Percentiles rank a stretch among this genome's conserved stretches.
phyloP scores from a whole-genome alignment of 2,329 filamentous ascomycete species.

The Bipolaris gigantea region DNA sequence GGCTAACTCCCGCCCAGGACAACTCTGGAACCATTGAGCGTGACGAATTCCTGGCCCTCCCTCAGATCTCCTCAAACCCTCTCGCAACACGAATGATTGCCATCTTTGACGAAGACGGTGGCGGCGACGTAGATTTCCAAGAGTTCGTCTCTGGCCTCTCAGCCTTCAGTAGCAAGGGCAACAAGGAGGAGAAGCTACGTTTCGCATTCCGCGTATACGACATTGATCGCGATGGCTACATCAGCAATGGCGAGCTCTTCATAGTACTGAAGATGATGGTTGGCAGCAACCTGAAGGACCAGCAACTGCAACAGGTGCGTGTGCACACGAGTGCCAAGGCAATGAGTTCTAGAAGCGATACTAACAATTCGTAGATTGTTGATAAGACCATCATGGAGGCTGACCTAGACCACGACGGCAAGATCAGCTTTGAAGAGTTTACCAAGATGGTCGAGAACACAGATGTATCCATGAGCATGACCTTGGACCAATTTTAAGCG shows the following conservation, averaged over 20 bases:
- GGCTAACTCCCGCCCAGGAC: constrained; percentile 61
- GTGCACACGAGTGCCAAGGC: not conserved
- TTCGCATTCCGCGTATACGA: constrained; percentile 99
- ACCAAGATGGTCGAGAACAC: constrained; percentile 98
- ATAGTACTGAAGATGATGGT: constrained; percentile 99
- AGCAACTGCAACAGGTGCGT: constrained; percentile 82
- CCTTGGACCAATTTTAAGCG: constrained; percentile 57
- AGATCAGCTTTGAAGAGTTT: constrained; percentile 99
- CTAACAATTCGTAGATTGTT: constrained; percentile 66
- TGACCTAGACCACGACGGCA: constrained; percentile 91
- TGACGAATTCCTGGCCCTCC: constrained; percentile 95
- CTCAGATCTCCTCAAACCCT: constrained; percentile 96
- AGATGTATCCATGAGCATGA: constrained; percentile 69
- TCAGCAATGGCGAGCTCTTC: constrained; percentile 98
- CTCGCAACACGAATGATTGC: constrained; percentile 98
- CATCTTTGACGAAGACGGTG: constrained; percentile 98
- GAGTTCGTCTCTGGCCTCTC: constrained; percentile 95
- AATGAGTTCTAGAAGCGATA: not conserved
- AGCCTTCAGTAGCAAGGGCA: constrained; percentile 95
- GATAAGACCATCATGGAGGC: constrained; percentile 99
- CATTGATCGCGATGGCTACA: constrained; percentile 97
- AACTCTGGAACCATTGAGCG: constrained; percentile 98
- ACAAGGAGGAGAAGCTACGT: constrained; percentile 96
- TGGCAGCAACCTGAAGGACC: constrained; percentile 97
- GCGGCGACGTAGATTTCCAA: constrained; percentile 97